Conservation (phyloP, 2,329 filamentous ascomycete genomes). For the Trichoderma lentiforme region DNA sequence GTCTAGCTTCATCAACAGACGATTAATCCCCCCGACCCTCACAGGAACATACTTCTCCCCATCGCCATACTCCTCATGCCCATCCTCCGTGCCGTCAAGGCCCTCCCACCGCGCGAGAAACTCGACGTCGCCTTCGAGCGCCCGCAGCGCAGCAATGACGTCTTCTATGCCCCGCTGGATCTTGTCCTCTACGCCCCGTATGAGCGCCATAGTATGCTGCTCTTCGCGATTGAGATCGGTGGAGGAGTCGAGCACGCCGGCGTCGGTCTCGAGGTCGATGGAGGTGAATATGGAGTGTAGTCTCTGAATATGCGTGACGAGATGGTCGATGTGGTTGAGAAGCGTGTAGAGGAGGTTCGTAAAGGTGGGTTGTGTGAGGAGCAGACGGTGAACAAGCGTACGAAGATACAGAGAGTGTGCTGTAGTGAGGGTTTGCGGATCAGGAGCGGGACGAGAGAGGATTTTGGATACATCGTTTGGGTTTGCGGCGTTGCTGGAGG, state of each 20-base stretch:
- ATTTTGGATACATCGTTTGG: background rate
- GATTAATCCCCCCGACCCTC: constrained; percentile 75
- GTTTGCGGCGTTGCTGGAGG: constrained; percentile 4
- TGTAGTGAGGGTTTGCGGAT: constrained; percentile 78
- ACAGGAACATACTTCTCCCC: constrained; percentile 58
- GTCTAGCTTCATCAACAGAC: constrained; percentile 88
- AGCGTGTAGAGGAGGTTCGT: constrained; percentile 64
- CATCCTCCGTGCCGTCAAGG: constrained; percentile 15
- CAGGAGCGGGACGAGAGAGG: constrained; percentile 45
- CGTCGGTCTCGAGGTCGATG: constrained; percentile 76
- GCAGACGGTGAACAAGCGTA: constrained; percentile 62
- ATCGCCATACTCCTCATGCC: constrained; percentile 15
- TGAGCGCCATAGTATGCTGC: constrained; percentile 58
- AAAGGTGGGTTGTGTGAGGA: constrained; percentile 62
- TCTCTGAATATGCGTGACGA: constrained; percentile 72
- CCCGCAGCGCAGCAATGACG: constrained; percentile 56
- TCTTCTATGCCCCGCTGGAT: constrained; percentile 67
- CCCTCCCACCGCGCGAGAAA: constrained; percentile 46
- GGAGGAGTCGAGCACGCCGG: constrained; percentile 74
- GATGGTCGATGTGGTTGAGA: constrained; percentile 73
- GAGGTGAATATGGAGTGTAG: constrained; percentile 74
- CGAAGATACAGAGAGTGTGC: constrained; percentile 76
- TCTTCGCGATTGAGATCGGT: constrained; percentile 72
- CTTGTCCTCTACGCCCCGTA: constrained; percentile 60
- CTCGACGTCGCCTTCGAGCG: constrained; percentile 42